phyloP scores from a whole-genome alignment of 139 green algal genomes.

The Chlorella sp. region DNA sequence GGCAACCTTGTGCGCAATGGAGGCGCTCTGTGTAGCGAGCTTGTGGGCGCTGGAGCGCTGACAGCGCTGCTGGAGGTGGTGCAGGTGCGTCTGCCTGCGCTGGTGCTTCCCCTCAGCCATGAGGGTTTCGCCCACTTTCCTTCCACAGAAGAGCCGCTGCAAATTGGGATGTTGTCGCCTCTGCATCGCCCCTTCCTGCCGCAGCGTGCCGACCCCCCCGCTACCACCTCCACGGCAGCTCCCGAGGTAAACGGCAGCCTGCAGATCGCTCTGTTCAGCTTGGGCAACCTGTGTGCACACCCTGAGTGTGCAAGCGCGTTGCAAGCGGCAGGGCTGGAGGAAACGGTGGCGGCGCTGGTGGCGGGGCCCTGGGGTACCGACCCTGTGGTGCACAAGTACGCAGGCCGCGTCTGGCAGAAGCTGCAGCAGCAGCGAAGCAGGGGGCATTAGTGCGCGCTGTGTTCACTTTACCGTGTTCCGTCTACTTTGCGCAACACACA shows the following conservation, averaged over 20 bases:
- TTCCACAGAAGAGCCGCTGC: too few species aligned
- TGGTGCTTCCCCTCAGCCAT: background rate
- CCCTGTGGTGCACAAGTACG: constrained; percentile 63
- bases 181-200: constrained; percentile 15
- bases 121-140: background rate
- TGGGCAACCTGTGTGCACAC: constrained; percentile 74
- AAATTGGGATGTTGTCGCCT: constrained; percentile 64
- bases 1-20: constrained; percentile 95
- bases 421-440: constrained; percentile 16
- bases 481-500: background rate
- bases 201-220: constrained; percentile 4
- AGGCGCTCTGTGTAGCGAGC: constrained; percentile 64
- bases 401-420: constrained; percentile 55
- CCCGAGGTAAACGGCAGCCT: constrained; percentile 47
- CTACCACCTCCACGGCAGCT: constrained; percentile 6
- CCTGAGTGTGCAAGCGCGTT: constrained; percentile 56
- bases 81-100: constrained; percentile 20
- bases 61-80: too few species aligned
- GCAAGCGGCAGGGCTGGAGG: constrained; percentile 42
- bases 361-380: constrained; percentile 34
- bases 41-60: constrained; percentile 73
- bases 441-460: background rate
- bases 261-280: constrained; percentile 91
- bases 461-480: background rate
- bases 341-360: constrained; percentile 47